A percentile compares a stretch with the other conserved stretches of the same genome.
Conservation (phyloP, 1,284 basidiomycete species). For the Sporisorium graminicola region DNA sequence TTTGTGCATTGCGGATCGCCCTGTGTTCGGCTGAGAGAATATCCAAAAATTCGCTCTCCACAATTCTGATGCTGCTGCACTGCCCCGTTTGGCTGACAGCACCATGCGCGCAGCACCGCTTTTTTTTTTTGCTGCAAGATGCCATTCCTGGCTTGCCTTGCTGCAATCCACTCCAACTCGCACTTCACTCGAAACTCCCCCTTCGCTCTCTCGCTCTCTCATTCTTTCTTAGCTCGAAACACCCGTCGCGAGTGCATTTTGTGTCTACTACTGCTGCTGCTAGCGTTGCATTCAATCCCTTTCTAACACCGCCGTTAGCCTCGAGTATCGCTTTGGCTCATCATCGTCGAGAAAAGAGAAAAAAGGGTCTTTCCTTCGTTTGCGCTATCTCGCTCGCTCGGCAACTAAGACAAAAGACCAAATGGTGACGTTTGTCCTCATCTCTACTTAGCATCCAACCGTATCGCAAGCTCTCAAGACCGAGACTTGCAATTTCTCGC, state of each 20-base stretch:
- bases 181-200: no score
- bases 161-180: not conserved
- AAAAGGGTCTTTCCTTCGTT: not conserved
- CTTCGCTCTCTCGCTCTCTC: not conserved
- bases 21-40: not conserved
- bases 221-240: not conserved
- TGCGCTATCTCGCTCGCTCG: constrained; percentile 12
- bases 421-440: constrained; percentile 1
- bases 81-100: not conserved
- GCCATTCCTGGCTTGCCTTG: no score
- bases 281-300: not conserved
- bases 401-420: not conserved
- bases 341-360: not conserved
- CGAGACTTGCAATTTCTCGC: no score
- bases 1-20: not conserved
- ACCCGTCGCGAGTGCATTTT: no score
- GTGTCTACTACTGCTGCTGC: not conserved
- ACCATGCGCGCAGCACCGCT: constrained; percentile 6
- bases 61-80: not conserved
- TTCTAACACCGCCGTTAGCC: not conserved
- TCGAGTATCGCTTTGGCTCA: not conserved
- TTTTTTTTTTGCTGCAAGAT: not conserved
- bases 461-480: no score
- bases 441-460: not conserved
- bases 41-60: not conserved